phyloP scores from a whole-genome alignment of 129 eudicot genomes.

The Smallanthus sonchifolius region DNA sequence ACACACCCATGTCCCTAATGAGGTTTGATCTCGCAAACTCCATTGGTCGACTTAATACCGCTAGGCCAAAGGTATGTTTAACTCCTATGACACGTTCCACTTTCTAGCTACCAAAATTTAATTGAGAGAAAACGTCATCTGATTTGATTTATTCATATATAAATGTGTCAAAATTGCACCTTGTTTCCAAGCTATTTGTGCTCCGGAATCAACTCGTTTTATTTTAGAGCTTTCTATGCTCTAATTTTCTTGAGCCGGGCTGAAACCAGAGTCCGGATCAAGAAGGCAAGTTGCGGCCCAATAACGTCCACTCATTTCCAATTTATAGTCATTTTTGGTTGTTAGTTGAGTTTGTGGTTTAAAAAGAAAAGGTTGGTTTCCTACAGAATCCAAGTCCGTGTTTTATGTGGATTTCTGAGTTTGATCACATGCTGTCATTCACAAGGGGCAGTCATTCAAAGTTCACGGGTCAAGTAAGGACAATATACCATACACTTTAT shows the following conservation, averaged over 20 bases:
- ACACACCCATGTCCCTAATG: background rate
- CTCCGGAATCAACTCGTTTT: no score
- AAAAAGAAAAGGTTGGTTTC: background rate
- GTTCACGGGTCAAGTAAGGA: conserved; percentile 29
- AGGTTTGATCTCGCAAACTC: background rate
- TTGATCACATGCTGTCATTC: conserved; percentile 27
- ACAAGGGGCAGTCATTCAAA: conserved; percentile 12
- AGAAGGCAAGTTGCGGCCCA: no score
- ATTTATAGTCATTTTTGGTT: background rate
- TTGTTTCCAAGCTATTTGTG: no score
- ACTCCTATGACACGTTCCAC: background rate
- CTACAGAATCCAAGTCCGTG: conserved; percentile 13
- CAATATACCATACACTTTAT: background rate
- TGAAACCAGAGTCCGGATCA: no score
- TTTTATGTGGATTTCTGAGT: conserved; percentile 6
- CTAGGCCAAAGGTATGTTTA: background rate
- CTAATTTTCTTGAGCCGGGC: background rate
- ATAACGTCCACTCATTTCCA: background rate
- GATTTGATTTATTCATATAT: no score
- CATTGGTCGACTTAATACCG: background rate
- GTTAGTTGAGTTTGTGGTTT: background rate
- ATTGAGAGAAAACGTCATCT: no score
- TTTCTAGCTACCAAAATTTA: background rate
- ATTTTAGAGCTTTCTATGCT: background rate
- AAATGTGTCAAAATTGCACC: no score